Conservation (phyloP, 1,284 basidiomycete genomes). For the Irpex lacteus region DNA sequence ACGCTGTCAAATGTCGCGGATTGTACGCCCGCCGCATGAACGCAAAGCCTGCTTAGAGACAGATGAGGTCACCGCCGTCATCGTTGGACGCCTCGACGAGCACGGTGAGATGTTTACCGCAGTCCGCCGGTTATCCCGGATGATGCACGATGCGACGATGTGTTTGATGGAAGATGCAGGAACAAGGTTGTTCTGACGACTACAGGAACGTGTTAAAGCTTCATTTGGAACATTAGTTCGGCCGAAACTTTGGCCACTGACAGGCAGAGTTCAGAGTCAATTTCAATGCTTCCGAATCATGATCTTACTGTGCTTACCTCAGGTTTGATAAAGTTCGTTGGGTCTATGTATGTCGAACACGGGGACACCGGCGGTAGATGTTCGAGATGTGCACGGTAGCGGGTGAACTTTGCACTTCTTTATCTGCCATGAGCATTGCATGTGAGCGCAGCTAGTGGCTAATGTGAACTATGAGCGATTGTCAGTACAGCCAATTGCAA, state of each 20-base stretch:
- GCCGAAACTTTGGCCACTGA: neutral
- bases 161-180: neutral
- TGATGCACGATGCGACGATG: neutral
- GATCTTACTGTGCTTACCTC: neutral
- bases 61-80: neutral
- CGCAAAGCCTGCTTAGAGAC: neutral
- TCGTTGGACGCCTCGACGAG: neutral
- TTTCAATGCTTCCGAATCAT: neutral
- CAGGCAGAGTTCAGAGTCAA: neutral
- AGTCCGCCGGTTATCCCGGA: neutral
- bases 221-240: neutral
- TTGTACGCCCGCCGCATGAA: neutral
- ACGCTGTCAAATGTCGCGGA: neutral
- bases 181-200: neutral
- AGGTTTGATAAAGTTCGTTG: neutral
- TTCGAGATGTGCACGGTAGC: too few species aligned
- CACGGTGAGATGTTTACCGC: neutral
- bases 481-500: neutral
- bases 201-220: neutral
- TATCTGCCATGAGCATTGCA: neutral
- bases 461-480: neutral
- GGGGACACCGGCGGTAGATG: neutral
- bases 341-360: neutral
- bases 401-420: neutral
- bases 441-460: neutral